Base-by-base conservation (phyloP, 768 basidiomycete genomes). In the Gymnopilus junonius region DNA sequence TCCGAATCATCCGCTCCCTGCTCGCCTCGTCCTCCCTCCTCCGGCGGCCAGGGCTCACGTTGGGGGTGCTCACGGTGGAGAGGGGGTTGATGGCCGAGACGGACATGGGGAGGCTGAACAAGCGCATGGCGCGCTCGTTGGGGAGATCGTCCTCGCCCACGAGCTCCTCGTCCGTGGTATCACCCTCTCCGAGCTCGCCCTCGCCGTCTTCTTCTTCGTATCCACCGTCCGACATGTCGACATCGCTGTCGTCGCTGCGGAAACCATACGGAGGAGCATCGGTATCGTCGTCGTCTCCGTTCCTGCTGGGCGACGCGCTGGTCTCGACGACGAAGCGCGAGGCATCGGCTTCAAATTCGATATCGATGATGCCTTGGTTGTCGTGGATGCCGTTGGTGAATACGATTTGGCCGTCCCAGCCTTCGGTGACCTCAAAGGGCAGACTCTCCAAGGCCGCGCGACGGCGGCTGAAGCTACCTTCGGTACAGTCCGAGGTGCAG, bases 101-200 rank as follows among this genome's bases (percentile, higher is more conserved):
- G 20, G 80, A 82, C 61, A 79, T 74, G 8, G 92, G 92, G 66
- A 87, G 83, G 68, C 79, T 85, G 79, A 92, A 91, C 46, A 91
- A 79, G 62, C 81, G 79, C 86, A 92, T 90, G 23, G 90, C 90
- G 59, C 86, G 86, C n/a, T 86, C 85, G 59, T 91, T 93, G 27
- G 88, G 90, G 6, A 92, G 78, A 59, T 89, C 87, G 63, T 87
- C 84, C 8, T 86, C 83, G 58, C 89, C 91, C n/a, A 93, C 87
- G 55, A 93, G 86, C 64, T 94, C 92, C 65, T 92, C 90, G 70
- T 93, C 92, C 1, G 93, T 93, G 3, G 92, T 92, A 65, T 93
- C 90, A 1, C 77, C 76, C 11, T 66, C 67, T 3, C 76, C 78
- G 54, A 55, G 54, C 12, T 62, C 71, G 4, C 56, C 84, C 39